A percentile compares a stretch with the other conserved stretches of the same genome.
phyloP scores from a whole-genome alignment of 495 filamentous ascomycete genomes.

The Cladorrhinum samala region DNA sequence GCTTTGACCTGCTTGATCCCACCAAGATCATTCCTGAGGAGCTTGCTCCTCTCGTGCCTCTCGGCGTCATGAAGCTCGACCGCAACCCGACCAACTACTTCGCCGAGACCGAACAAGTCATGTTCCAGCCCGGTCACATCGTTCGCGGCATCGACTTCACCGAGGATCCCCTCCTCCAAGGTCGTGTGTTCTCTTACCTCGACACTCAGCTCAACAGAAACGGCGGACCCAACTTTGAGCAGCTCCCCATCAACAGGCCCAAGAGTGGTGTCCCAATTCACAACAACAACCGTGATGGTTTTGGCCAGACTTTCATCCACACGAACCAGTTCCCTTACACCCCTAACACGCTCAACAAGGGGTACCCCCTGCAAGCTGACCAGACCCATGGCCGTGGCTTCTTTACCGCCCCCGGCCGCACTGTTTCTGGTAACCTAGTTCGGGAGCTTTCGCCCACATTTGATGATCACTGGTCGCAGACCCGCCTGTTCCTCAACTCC shows the following conservation, averaged over 20 bases:
- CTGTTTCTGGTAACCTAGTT: conserved; percentile 46
- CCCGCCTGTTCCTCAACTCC: conserved; percentile 73
- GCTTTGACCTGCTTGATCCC: conserved; percentile 67
- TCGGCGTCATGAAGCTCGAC: conserved; percentile 65
- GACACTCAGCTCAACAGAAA: conserved; percentile 71
- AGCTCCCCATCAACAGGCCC: conserved; percentile 69
- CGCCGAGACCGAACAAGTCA: conserved; percentile 69
- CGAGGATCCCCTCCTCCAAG: conserved; percentile 68
- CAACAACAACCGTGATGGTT: conserved; percentile 69
- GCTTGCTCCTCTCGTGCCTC: conserved; percentile 55
- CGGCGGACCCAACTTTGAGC: conserved; percentile 69
- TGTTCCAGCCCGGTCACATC: conserved; percentile 57
- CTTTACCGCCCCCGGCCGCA: conserved; percentile 62
- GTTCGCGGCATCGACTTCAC: conserved; percentile 68
- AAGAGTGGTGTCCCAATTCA: conserved; percentile 45
- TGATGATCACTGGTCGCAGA: conserved; percentile 69
- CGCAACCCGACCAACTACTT: conserved; percentile 72
- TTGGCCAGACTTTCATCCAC: conserved; percentile 49
- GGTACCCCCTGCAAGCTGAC: conserved; percentile 63
- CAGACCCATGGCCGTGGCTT: conserved; percentile 64
- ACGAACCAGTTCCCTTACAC: conserved; percentile 50
- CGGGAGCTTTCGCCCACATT: conserved; percentile 60
- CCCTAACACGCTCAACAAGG: conserved; percentile 62
- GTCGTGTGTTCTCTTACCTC: conserved; percentile 68
- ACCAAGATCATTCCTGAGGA: conserved; percentile 75